Evolutionary conservation across 257 asterid species (phyloP).

Genomic region (Salvia splendens): DNA sequence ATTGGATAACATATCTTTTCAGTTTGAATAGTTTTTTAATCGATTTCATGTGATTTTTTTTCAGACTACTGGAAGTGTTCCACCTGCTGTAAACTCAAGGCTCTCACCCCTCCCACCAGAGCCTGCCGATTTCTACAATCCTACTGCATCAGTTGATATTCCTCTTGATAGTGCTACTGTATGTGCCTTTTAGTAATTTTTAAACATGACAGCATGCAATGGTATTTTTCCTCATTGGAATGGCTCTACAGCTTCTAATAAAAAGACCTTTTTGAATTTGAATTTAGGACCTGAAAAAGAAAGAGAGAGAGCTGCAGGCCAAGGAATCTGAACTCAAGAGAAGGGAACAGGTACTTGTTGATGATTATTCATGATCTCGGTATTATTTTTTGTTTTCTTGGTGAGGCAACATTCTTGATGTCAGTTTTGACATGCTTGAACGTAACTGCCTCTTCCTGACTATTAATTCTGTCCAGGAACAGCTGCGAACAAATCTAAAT

Average conservation of each 20-base stretch:
- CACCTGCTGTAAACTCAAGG: slow-evolving; percentile 83
- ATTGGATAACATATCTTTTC: background rate
- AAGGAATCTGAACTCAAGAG: slow-evolving; percentile 86
- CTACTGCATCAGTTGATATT: slow-evolving; percentile 78
- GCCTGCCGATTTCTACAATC: slow-evolving; percentile 90
- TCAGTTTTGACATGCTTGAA: slow-evolving; percentile 5
- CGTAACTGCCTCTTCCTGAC: background rate
- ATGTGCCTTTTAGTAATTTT: slow-evolving; percentile 30
- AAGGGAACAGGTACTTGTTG: slow-evolving; percentile 76
- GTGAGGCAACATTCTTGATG: background rate
- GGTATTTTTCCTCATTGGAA: slow-evolving; percentile 7
- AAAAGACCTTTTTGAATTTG: slow-evolving; percentile 18
- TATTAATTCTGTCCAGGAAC: background rate
- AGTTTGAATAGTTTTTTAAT: background rate
- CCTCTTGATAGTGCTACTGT: slow-evolving; percentile 83
- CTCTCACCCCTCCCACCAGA: slow-evolving; percentile 96
- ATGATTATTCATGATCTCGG: background rate
- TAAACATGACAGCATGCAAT: slow-evolving; percentile 22
- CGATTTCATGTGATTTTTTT: slow-evolving; percentile 20
- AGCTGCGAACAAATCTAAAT: background rate
- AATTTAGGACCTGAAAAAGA: slow-evolving; percentile 79
- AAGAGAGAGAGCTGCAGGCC: slow-evolving; percentile 86
- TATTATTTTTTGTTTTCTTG: background rate
- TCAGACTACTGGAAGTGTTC: slow-evolving; percentile 71
- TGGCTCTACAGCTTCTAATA: slow-evolving; percentile 29